These are phyloP conservation scores for Candida rishiriensis DNA, from an alignment of 805 yeast species.

Conservation along the genomic window DNA sequence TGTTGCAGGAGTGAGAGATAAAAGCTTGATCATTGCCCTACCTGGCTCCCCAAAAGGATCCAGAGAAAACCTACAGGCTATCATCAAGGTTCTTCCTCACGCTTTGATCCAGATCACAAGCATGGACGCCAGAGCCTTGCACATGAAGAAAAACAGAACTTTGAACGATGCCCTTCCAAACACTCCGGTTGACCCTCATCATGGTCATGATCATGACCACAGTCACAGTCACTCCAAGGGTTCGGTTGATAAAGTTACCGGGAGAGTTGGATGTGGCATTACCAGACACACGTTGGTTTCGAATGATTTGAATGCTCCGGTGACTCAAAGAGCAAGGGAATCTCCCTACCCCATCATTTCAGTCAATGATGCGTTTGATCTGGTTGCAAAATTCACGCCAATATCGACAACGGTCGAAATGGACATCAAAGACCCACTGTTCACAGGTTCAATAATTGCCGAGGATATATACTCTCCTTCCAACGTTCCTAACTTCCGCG, in stretches of 20 bases:
- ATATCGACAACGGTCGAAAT: conserved; percentile 20
- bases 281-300: conserved; percentile 35
- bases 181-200: conserved; percentile 8
- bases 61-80: conserved; percentile 37
- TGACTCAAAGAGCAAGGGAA: conserved; percentile 37
- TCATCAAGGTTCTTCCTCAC: conserved; percentile 37
- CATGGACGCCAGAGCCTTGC: conserved; percentile 37
- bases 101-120: conserved; percentile 36
- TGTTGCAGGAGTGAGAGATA: conserved; percentile 40
- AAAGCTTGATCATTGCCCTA: conserved; percentile 38
- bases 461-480: conserved; percentile 36
- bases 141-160: conserved; percentile 27
- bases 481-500: conserved; percentile 46
- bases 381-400: conserved; percentile 33
- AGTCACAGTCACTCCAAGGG: conserved; percentile 17
- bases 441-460: conserved; percentile 37
- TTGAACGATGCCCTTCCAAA: conserved; percentile 22
- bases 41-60: conserved; percentile 54
- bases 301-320: conserved; percentile 33
- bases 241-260: conserved; percentile 4
- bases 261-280: conserved; percentile 26
- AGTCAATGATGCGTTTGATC: conserved; percentile 34
- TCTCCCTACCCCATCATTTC: conserved; percentile 48
- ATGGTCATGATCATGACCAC: conserved; percentile 12
- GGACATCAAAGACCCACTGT: conserved; percentile 22